A percentile compares a stretch with the other conserved stretches of the same genome.
These are phyloP conservation scores for Omphalotus olearius DNA, from an alignment of 1,284 basidiomycete species.

Conservation along the genomic window DNA sequence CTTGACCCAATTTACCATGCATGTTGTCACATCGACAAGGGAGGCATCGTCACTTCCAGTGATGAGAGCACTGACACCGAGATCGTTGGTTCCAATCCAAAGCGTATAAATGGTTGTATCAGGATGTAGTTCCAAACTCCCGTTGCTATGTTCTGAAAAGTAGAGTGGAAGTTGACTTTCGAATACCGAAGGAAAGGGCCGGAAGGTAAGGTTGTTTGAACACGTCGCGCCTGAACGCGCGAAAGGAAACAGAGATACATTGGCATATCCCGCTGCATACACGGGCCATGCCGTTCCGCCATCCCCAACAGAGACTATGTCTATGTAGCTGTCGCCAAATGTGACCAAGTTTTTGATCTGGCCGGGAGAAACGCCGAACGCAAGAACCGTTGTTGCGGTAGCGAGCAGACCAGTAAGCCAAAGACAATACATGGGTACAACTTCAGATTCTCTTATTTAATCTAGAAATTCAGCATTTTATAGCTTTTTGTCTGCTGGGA, in stretches of 20 bases:
- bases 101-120: conserved; percentile 37
- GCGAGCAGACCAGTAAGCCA: too few species aligned
- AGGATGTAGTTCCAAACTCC: conserved; percentile 25
- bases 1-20: conserved; percentile 43
- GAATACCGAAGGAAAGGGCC: conserved; percentile 37
- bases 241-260: conserved; percentile 35
- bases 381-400: not conserved
- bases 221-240: conserved; percentile 42
- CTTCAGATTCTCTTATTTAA: too few species aligned
- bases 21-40: conserved; percentile 35
- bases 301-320: conserved; percentile 18
- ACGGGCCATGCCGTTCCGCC: conserved; percentile 30
- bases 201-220: conserved; percentile 39
- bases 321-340: conserved; percentile 43
- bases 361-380: conserved; percentile 7
- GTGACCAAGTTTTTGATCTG: conserved; percentile 36
- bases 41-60: conserved; percentile 31
- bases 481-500: too few species aligned
- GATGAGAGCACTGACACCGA: conserved; percentile 35
- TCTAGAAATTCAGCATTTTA: too few species aligned
- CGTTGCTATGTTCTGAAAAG: conserved; percentile 24
- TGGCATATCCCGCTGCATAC: conserved; percentile 27
- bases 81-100: conserved; percentile 46
- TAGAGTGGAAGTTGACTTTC: conserved; percentile 38
- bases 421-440: too few species aligned